phyloP scores from a whole-genome alignment of 192 early-diverging fungal genomes.

The Thamnidium elegans region DNA sequence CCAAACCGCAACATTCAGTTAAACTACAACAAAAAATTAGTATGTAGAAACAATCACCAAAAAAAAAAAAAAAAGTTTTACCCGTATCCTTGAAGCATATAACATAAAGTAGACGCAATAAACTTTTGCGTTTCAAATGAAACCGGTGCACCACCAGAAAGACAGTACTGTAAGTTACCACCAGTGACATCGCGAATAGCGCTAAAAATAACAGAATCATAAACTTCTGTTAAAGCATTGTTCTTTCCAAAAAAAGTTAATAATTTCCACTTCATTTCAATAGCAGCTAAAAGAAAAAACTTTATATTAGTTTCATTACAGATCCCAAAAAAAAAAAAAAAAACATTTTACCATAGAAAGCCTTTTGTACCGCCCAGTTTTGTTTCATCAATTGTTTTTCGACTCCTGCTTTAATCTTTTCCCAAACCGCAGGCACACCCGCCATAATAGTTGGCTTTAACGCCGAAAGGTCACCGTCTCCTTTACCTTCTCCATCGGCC shows the following conservation, averaged over 20 bases:
- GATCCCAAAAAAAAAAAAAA: no score
- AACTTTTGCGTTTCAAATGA: slow-evolving; percentile 75
- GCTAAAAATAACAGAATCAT: slow-evolving; percentile 60
- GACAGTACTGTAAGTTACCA: slow-evolving; percentile 56
- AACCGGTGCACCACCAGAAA: slow-evolving; percentile 76
- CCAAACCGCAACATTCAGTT: slow-evolving; percentile 65
- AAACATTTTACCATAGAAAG: slow-evolving; percentile 48
- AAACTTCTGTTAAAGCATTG: slow-evolving; percentile 48
- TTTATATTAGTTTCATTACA: not conserved
- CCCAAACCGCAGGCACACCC: slow-evolving; percentile 88
- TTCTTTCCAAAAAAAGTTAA: slow-evolving; percentile 44
- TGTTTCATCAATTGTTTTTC: slow-evolving; percentile 51
- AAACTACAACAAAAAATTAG: slow-evolving; percentile 33
- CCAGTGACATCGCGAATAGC: slow-evolving; percentile 61
- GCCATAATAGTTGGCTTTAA: slow-evolving; percentile 73
- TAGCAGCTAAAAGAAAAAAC: slow-evolving; percentile 35
- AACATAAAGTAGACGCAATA: slow-evolving; percentile 59
- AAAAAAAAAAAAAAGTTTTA: slow-evolving; percentile 14
- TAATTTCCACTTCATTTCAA: slow-evolving; percentile 50
- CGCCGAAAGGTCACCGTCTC: slow-evolving; percentile 64
- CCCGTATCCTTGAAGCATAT: slow-evolving; percentile 70
- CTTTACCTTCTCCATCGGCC: slow-evolving; percentile 40
- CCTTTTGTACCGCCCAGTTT: slow-evolving; percentile 30
- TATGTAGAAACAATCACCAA: not conserved
- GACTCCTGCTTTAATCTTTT: slow-evolving; percentile 82